phyloP scores from a whole-genome alignment of 805 yeast genomes.

The Candida palmyrensis region DNA sequence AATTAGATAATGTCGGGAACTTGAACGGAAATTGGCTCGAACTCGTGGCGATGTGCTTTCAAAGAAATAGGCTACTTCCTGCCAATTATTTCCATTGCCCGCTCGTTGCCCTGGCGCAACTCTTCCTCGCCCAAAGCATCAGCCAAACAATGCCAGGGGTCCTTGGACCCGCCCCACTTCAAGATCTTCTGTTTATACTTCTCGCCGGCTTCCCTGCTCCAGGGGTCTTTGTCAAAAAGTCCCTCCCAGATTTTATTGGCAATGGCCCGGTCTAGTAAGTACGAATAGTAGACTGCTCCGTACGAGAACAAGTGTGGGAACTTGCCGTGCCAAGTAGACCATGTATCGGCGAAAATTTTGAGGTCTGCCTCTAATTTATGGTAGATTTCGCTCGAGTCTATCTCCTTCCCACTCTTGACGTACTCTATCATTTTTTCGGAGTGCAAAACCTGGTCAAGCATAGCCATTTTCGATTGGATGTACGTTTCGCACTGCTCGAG shows the following conservation, averaged over 20 bases:
- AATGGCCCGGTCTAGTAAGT: constrained; percentile 85
- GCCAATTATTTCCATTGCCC: constrained; percentile 54
- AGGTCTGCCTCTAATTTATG: constrained; percentile 58
- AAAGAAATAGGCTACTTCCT: too few relatives aligned
- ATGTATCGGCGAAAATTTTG: constrained; percentile 59
- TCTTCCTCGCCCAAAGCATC: constrained; percentile 65
- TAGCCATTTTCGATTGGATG: constrained; percentile 86
- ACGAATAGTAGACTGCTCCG: constrained; percentile 92
- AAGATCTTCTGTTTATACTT: constrained; percentile 64
- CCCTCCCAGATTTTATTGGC: constrained; percentile 81
- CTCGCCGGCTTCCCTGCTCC: constrained; percentile 69
- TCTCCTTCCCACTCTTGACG: constrained; percentile 14
- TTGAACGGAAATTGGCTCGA: too few relatives aligned
- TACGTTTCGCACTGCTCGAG: constrained; percentile 69
- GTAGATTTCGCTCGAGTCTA: constrained; percentile 59
- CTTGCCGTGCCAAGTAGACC: constrained; percentile 87
- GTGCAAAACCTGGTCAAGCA: constrained; percentile 80
- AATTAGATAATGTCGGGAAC: background rate
- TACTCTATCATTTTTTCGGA: constrained; percentile 24
- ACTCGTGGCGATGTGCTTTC: background rate
- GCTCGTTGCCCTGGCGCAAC: constrained; percentile 59
- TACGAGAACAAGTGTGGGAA: constrained; percentile 92
- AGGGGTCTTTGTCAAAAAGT: constrained; percentile 66
- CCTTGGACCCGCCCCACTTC: constrained; percentile 90
- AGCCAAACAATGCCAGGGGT: constrained; percentile 84